phyloP scores from a whole-genome alignment of 139 green algal genomes.

The Haematococcus sp. region DNA sequence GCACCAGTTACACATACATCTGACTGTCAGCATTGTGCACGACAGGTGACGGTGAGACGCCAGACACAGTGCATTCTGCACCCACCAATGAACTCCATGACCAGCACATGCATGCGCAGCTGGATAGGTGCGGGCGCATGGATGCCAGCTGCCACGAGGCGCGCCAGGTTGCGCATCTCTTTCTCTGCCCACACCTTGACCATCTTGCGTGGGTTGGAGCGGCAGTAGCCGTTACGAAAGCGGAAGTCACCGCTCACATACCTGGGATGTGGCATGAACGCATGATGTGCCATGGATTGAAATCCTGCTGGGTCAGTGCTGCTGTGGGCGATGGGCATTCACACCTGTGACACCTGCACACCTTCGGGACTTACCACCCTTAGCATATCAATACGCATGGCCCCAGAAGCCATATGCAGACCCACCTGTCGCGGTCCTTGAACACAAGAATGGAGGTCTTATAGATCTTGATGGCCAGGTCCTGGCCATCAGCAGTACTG shows the following conservation, averaged over 20 bases:
- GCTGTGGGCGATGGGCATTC: too few species aligned
- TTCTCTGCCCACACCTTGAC: slow-evolving; percentile 99
- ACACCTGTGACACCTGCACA: too few species aligned
- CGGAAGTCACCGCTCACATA: slow-evolving; percentile 97
- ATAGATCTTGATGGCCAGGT: slow-evolving; percentile 98
- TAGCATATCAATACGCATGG: too few species aligned
- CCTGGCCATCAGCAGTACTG: slow-evolving; percentile 28
- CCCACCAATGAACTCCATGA: slow-evolving; percentile 90
- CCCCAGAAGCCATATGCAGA: too few species aligned
- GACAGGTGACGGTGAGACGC: not conserved
- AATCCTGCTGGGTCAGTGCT: not conserved
- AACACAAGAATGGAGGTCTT: slow-evolving; percentile 99
- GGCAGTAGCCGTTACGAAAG: slow-evolving; percentile 91
- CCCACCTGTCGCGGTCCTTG: slow-evolving; percentile 85
- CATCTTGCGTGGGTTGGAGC: slow-evolving; percentile 98
- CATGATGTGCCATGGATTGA: too few species aligned
- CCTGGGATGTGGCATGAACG: slow-evolving; percentile 32
- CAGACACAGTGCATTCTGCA: not conserved
- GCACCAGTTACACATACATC: not conserved
- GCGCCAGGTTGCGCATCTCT: slow-evolving; percentile 95
- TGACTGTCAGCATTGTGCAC: not conserved
- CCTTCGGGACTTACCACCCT: too few species aligned
- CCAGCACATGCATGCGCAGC: slow-evolving; percentile 91
- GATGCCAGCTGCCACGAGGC: slow-evolving; percentile 68
- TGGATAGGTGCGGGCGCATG: slow-evolving; percentile 75